Evolutionary conservation across 805 yeast species (phyloP).

Genomic region (Candida patagonica): DNA sequence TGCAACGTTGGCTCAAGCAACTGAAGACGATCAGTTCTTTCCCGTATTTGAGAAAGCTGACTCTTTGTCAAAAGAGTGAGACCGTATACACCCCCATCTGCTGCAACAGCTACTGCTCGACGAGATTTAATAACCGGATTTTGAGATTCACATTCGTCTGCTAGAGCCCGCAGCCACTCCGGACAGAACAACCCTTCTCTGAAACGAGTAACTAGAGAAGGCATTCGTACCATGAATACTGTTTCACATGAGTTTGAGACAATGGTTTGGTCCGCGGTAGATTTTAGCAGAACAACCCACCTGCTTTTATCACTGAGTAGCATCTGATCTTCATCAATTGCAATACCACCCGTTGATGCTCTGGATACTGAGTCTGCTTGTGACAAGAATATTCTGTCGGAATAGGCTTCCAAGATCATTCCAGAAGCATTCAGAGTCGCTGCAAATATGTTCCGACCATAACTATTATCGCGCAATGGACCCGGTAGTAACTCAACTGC

Average conservation of each 20-base stretch:
- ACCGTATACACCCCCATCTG: slow-evolving; percentile 4
- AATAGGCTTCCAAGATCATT: neutral
- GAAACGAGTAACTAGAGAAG: neutral
- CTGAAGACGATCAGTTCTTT: neutral
- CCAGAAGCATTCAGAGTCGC: neutral
- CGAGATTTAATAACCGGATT: too few species aligned
- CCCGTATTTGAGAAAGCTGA: neutral
- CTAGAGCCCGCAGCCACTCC: too few species aligned
- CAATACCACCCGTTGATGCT: neutral
- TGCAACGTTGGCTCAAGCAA: neutral
- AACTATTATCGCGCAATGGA: neutral
- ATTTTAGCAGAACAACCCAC: neutral
- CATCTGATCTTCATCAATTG: neutral
- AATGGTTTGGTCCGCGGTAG: neutral
- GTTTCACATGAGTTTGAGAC: neutral
- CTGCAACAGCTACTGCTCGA: neutral
- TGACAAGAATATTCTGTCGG: neutral
- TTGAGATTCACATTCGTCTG: too few species aligned
- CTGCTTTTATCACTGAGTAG: neutral
- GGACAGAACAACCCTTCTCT: neutral
- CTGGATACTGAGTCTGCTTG: neutral
- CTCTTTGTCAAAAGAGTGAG: neutral
- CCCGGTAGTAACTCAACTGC: neutral
- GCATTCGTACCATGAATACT: neutral
- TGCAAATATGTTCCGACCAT: neutral